phyloP scores from a whole-genome alignment of 192 early-diverging fungal genomes.

The Geranomyces michiganensis region DNA sequence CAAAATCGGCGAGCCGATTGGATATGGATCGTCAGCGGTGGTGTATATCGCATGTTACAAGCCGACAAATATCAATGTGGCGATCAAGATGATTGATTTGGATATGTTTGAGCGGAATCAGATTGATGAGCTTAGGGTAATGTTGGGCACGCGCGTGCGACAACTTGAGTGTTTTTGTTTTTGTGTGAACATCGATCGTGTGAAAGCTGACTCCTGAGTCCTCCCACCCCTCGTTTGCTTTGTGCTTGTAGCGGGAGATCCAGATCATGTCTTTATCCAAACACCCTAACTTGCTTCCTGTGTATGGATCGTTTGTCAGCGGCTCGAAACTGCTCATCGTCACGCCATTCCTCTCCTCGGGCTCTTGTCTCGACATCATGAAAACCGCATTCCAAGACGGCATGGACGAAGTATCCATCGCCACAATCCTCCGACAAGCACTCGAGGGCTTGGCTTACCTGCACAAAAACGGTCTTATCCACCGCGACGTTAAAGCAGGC shows the following conservation, averaged over 20 bases:
- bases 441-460: conserved; percentile 68
- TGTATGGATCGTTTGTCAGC: conserved; percentile 82
- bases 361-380: conserved; percentile 89
- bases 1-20: conserved; percentile 49
- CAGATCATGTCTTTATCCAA: conserved; percentile 86
- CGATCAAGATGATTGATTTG: conserved; percentile 85
- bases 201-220: too few species aligned
- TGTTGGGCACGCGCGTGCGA: too few species aligned
- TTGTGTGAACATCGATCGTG: too few species aligned
- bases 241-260: conserved; percentile 63
- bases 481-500: conserved; percentile 72
- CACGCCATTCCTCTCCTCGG: conserved; percentile 73
- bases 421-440: conserved; percentile 78
- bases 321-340: conserved; percentile 81
- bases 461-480: conserved; percentile 65
- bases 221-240: background rate
- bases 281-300: conserved; percentile 81
- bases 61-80: conserved; percentile 67
- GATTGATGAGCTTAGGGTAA: conserved; percentile 85
- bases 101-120: conserved; percentile 90
- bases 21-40: conserved; percentile 83
- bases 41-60: conserved; percentile 81
- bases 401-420: conserved; percentile 78
- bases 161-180: too few species aligned
- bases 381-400: conserved; percentile 82